A percentile compares a stretch with the other conserved stretches of the same genome.
phyloP scores from a whole-genome alignment of 169 alveolate species.

The Babesia bigemina region DNA sequence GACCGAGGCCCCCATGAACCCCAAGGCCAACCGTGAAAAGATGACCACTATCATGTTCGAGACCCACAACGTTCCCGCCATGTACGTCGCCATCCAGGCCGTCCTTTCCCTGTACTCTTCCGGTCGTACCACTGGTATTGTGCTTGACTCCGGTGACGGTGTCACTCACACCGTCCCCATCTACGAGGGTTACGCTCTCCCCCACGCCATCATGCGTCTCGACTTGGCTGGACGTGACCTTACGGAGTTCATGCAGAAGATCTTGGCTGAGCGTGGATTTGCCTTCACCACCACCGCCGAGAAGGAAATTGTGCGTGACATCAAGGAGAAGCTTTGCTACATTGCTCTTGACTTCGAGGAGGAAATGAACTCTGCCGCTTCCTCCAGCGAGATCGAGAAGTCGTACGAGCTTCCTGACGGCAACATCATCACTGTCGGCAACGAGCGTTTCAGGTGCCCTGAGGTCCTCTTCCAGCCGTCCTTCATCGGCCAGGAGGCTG shows the following conservation, averaged over 20 bases:
- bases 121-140: constrained; percentile 99
- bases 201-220: constrained; percentile 94
- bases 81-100: constrained; percentile 97
- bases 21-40: constrained; percentile 95
- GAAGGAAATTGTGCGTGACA: constrained; percentile 96
- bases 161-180: constrained; percentile 98
- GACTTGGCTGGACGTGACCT: constrained; percentile 98
- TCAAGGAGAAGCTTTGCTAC: constrained; percentile 96
- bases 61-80: constrained; percentile 96
- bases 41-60: constrained; percentile 98
- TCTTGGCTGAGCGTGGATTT: constrained; percentile 95
- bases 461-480: constrained; percentile 97
- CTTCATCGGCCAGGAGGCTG: constrained; percentile 91
- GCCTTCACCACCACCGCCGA: constrained; percentile 96
- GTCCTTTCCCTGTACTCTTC: constrained; percentile 97
- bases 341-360: constrained; percentile 95
- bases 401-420: constrained; percentile 99
- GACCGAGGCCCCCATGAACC: constrained; percentile 98
- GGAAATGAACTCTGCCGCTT: constrained; percentile 89
- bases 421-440: constrained; percentile 91
- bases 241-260: constrained; percentile 92
- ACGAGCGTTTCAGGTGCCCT: constrained; percentile 97
- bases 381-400: constrained; percentile 90
- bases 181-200: constrained; percentile 98
- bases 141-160: constrained; percentile 99